Conservation (phyloP, 148 eudicot genomes). For the Polygonum aviculare region DNA sequence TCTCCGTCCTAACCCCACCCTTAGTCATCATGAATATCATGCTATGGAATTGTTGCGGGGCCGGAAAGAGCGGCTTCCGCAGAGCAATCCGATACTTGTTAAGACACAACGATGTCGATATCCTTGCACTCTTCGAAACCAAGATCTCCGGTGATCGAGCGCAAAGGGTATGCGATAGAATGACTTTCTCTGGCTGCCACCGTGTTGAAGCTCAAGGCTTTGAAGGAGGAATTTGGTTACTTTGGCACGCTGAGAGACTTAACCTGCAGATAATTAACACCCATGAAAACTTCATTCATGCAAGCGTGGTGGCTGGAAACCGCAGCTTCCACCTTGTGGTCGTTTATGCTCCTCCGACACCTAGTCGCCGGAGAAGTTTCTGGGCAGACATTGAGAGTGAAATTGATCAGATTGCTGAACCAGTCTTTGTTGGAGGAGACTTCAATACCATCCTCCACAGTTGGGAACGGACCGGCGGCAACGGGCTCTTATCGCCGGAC, state of each 20-base stretch:
- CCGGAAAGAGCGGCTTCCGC: neutral
- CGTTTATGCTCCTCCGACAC: too few relatives aligned
- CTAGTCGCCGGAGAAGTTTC: too few relatives aligned
- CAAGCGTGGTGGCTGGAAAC: neutral
- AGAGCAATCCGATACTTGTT: neutral
- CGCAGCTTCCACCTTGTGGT: too few relatives aligned
- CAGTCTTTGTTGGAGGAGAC: too few relatives aligned
- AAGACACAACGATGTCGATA: neutral
- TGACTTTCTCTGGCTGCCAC: too few relatives aligned
- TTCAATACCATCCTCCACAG: too few relatives aligned
- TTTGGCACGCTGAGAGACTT: neutral
- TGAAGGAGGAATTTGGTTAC: neutral
- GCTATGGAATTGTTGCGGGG: neutral
- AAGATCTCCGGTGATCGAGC: neutral
- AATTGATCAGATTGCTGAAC: too few relatives aligned
- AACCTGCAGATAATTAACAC: neutral
- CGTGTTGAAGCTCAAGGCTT: too few relatives aligned
- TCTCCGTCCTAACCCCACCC: too few relatives aligned
- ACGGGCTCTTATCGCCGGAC: too few relatives aligned
- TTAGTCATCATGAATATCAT: neutral
- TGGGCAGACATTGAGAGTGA: too few relatives aligned
- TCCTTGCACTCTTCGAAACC: neutral
- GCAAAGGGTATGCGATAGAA: neutral
- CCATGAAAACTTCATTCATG: neutral
- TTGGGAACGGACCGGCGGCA: too few relatives aligned